Evolutionary conservation across 129 eudicot species (phyloP).

Genomic region (Solidago caesia): DNA sequence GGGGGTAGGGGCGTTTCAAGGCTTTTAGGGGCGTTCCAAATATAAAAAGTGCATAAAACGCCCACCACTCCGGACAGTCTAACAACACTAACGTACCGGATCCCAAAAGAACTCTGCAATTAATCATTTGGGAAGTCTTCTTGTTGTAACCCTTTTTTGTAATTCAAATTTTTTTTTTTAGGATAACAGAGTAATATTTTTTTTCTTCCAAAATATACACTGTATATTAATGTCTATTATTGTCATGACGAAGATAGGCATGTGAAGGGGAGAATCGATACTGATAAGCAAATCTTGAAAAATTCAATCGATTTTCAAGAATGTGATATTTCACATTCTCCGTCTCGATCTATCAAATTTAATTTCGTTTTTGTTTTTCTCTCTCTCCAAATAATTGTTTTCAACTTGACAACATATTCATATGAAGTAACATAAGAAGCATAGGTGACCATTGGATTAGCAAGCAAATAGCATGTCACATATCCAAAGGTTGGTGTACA

Average conservation of each 20-base stretch:
- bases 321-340: not conserved
- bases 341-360: conserved; percentile 14
- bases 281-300: conserved; percentile 20
- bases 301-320: conserved; percentile 17
- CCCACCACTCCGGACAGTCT: no score
- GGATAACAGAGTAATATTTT: not conserved
- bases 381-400: conserved; percentile 10
- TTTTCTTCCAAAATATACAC: not conserved
- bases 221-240: not conserved
- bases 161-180: no score
- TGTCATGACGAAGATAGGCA: conserved; percentile 10
- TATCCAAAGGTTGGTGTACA: not conserved
- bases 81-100: no score
- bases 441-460: not conserved
- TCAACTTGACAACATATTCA: conserved; percentile 25
- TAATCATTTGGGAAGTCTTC: no score
- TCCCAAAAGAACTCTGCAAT: no score
- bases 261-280: conserved; percentile 32
- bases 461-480: conserved; percentile 1
- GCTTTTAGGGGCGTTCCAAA: no score
- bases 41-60: no score
- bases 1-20: no score
- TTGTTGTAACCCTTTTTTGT: no score
- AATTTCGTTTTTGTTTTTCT: not conserved
- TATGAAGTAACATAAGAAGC: not conserved